These are phyloP conservation scores for Talaromyces nanjingensis DNA, from an alignment of 495 filamentous ascomycete species.

Conservation along the genomic window DNA sequence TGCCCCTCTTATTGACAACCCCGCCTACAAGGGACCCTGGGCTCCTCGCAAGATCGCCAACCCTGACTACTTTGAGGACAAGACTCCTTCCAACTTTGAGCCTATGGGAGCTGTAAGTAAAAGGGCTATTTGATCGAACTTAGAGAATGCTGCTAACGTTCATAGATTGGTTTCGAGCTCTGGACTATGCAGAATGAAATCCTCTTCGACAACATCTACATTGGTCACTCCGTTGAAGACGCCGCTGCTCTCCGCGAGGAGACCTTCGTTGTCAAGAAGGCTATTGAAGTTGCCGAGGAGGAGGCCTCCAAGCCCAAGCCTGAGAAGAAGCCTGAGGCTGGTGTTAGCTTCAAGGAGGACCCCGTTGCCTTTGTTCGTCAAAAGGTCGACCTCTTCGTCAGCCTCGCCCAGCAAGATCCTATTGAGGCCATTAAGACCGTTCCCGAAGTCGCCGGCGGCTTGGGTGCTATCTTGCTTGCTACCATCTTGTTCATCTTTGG, in stretches of 20 bases:
- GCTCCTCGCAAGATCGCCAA: conserved; percentile 93
- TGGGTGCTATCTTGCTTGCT: conserved; percentile 61
- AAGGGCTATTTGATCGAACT: background rate
- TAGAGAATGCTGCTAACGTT: conserved; percentile 5
- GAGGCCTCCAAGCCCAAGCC: conserved; percentile 75
- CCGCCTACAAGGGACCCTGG: conserved; percentile 96
- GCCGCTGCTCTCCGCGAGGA: conserved; percentile 84
- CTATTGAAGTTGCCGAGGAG: conserved; percentile 77
- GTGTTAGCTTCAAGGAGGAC: conserved; percentile 88
- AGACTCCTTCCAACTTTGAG: conserved; percentile 92
- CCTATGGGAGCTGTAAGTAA: conserved; percentile 88
- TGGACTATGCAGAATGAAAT: conserved; percentile 99
- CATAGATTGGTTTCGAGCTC: conserved; percentile 90
- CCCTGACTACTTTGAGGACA: conserved; percentile 96
- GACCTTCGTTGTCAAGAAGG: conserved; percentile 89
- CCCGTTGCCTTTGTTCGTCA: conserved; percentile 82
- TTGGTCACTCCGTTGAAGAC: conserved; percentile 94
- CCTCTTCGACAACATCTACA: conserved; percentile 99
- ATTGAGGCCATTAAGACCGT: conserved; percentile 84
- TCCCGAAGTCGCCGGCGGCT: conserved; percentile 79
- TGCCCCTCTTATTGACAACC: conserved; percentile 93
- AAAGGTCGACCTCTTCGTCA: conserved; percentile 84
- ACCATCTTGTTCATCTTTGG: conserved; percentile 62
- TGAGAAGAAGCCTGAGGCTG: conserved; percentile 58
- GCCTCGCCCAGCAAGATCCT: conserved; percentile 80